Percentiles rank a stretch among this genome's conserved stretches.
These are phyloP conservation scores for Phytophthora quininea DNA, from an alignment of 352 stramenopile genomes.

Conservation along the genomic window DNA sequence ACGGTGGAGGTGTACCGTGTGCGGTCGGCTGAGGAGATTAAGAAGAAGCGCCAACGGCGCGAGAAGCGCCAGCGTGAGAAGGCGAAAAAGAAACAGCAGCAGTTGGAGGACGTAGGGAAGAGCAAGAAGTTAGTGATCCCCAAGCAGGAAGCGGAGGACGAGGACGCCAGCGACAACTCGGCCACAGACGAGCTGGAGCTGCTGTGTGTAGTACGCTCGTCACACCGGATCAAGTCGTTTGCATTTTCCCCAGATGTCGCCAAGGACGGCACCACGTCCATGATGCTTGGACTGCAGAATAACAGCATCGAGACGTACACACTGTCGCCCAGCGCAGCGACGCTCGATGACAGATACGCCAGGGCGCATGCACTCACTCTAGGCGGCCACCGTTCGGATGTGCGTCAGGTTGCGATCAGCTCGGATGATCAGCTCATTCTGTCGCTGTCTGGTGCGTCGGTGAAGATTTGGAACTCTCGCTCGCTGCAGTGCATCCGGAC, in stretches of 20 bases:
- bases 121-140: constrained; percentile 39
- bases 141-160: constrained; percentile 42
- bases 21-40: constrained; percentile 82
- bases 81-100: constrained; percentile 73
- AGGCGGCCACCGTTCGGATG: constrained; percentile 92
- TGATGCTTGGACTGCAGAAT: constrained; percentile 91
- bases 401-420: constrained; percentile 88
- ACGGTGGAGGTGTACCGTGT: constrained; percentile 93
- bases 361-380: constrained; percentile 78
- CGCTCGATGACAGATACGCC: constrained; percentile 72
- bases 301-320: constrained; percentile 92
- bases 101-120: constrained; percentile 30
- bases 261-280: constrained; percentile 79
- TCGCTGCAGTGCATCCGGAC: constrained; percentile 93
- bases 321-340: constrained; percentile 53
- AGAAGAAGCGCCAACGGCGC: constrained; percentile 92
- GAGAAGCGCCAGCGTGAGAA: constrained; percentile 91
- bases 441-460: constrained; percentile 80
- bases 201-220: constrained; percentile 82
- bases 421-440: constrained; percentile 92
- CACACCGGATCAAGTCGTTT: constrained; percentile 89
- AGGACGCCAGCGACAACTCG: constrained; percentile 65
- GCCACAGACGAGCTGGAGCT: constrained; percentile 89
- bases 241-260: constrained; percentile 83
- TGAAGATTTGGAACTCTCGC: constrained; percentile 94